Conservation (phyloP, 768 basidiomycete genomes). For the Vararia minispora region DNA sequence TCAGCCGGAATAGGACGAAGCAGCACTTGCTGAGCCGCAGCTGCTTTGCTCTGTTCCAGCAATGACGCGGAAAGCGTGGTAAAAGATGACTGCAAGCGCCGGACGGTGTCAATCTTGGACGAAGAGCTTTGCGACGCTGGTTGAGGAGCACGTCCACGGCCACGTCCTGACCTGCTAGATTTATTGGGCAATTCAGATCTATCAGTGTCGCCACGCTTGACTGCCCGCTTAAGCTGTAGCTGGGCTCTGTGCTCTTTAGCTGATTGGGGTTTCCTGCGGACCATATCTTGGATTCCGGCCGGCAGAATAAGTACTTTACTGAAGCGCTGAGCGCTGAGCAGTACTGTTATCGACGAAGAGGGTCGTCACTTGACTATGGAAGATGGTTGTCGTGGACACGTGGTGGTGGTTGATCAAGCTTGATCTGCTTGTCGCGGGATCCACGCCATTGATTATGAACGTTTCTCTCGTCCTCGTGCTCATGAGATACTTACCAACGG, state of each 20-base stretch:
- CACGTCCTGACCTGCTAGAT: slow-evolving; percentile 10
- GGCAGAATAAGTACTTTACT: too few species aligned
- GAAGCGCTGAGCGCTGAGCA: too few species aligned
- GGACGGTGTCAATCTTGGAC: slow-evolving; percentile 30
- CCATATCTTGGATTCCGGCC: too few species aligned
- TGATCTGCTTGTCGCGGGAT: too few species aligned
- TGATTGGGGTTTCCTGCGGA: slow-evolving; percentile 36
- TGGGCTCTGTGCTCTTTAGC: slow-evolving; percentile 62
- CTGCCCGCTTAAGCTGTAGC: slow-evolving; percentile 67
- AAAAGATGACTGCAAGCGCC: slow-evolving; percentile 61
- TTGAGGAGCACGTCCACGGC: background rate
- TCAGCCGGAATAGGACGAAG: slow-evolving; percentile 42
- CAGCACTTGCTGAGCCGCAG: slow-evolving; percentile 45
- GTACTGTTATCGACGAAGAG: too few species aligned
- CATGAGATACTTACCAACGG: too few species aligned
- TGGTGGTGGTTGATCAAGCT: too few species aligned
- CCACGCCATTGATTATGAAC: too few species aligned
- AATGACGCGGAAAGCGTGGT: slow-evolving; percentile 47
- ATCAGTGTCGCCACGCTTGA: slow-evolving; percentile 65
- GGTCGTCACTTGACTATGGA: too few species aligned
- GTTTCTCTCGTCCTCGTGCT: too few species aligned
- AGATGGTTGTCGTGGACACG: too few species aligned
- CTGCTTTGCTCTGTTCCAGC: slow-evolving; percentile 43
- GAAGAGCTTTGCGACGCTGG: slow-evolving; percentile 20
- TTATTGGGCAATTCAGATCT: slow-evolving; percentile 18